phyloP scores from a whole-genome alignment of 2,329 filamentous ascomycete species.

The Diaporthe caulivora region DNA sequence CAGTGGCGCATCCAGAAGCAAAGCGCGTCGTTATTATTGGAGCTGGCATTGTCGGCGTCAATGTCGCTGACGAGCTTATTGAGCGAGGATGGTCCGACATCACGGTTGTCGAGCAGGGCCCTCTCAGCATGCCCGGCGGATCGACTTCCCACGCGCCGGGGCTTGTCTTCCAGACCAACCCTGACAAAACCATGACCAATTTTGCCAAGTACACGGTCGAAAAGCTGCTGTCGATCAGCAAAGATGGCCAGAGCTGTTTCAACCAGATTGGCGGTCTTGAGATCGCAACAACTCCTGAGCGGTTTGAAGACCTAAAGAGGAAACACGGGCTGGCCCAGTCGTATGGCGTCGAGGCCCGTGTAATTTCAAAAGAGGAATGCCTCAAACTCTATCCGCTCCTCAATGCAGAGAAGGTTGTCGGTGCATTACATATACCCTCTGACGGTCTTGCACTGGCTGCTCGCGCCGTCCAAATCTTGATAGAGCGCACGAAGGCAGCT shows the following conservation, averaged over 20 bases:
- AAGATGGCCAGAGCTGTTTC: constrained; percentile 65
- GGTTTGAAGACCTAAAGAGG: constrained; percentile 71
- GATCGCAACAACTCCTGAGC: constrained; percentile 69
- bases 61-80: constrained; percentile 74
- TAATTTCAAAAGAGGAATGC: constrained; percentile 67
- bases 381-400: constrained; percentile 65
- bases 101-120: constrained; percentile 75
- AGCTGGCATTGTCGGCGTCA: constrained; percentile 74
- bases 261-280: constrained; percentile 74
- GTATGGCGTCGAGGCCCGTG: constrained; percentile 68
- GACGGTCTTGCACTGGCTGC: constrained; percentile 73
- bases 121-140: constrained; percentile 71
- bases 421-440: constrained; percentile 70
- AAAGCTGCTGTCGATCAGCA: constrained; percentile 66
- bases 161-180: constrained; percentile 73
- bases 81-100: constrained; percentile 73
- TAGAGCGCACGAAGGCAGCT: constrained; percentile 67
- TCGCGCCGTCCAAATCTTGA: constrained; percentile 71
- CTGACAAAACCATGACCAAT: constrained; percentile 67
- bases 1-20: constrained; percentile 28
- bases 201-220: constrained; percentile 73
- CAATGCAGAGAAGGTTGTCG: constrained; percentile 65
- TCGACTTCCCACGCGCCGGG: constrained; percentile 76
- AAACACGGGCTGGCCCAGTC: constrained; percentile 71
- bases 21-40: constrained; percentile 69